Percentiles rank a stretch among this genome's conserved stretches.
phyloP scores from a whole-genome alignment of 192 early-diverging fungal genomes.

The Entrophospora sp. region DNA sequence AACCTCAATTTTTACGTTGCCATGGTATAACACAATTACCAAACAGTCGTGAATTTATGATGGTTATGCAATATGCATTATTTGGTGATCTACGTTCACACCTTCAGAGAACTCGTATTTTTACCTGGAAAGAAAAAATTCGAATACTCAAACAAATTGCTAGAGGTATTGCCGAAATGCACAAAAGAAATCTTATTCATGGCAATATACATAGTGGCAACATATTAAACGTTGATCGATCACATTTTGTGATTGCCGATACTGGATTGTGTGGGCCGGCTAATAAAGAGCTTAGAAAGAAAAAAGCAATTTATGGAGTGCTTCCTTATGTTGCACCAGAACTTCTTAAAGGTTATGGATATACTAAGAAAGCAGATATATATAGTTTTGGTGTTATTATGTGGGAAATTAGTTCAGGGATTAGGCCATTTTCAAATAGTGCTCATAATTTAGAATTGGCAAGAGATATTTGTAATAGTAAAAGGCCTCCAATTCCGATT shows the following conservation, averaged over 20 bases:
- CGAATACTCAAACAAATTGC: constrained; percentile 27
- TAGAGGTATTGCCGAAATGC: constrained; percentile 26
- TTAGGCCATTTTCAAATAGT: constrained; percentile 25
- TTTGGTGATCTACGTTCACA: constrained; percentile 28
- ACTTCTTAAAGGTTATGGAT: constrained; percentile 2
- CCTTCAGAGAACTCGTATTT: constrained; percentile 23
- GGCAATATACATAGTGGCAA: constrained; percentile 39
- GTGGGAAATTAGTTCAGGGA: constrained; percentile 36
- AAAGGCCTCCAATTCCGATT: constrained; percentile 27
- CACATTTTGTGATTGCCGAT: constrained; percentile 30
- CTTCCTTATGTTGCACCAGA: constrained; percentile 35
- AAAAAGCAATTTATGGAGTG: constrained; percentile 23
- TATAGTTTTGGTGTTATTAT: constrained; percentile 40
- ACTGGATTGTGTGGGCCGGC: constrained; percentile 26
- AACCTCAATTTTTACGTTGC: constrained; percentile 18
- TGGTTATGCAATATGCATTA: constrained; percentile 32
- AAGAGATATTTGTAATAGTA: constrained; percentile 24
- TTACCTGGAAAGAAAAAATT: constrained; percentile 22
- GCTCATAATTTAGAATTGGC: constrained; percentile 22
- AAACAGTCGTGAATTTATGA: constrained; percentile 29
- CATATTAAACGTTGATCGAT: constrained; percentile 31
- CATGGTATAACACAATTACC: constrained; percentile 34
- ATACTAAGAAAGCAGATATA: constrained; percentile 20
- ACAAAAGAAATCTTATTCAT: constrained; percentile 36
- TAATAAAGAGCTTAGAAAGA: constrained; percentile 10